Percentiles rank a stretch among this genome's conserved stretches.
phyloP scores from a whole-genome alignment of 257 asterid species.

The Verbena officinalis region DNA sequence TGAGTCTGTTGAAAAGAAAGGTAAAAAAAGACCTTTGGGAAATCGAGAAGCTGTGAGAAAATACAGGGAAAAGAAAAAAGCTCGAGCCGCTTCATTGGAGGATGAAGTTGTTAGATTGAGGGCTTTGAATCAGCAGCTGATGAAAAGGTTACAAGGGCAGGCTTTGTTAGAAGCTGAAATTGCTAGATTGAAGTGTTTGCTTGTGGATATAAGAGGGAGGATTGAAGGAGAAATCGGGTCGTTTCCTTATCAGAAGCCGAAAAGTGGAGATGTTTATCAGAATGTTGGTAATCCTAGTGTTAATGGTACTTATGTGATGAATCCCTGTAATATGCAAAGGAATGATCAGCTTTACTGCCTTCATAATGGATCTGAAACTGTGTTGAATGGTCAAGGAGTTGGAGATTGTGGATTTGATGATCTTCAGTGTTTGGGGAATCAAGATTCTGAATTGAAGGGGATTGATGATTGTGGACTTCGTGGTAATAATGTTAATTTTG shows the following conservation, averaged over 20 bases:
- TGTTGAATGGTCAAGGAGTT: conserved; percentile 48
- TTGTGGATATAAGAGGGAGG: conserved; percentile 94
- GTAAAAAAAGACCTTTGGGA: conserved; percentile 77
- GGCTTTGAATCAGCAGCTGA: conserved; percentile 80
- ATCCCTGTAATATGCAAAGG: conserved; percentile 78
- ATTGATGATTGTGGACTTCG: conserved; percentile 52
- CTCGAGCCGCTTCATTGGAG: conserved; percentile 83
- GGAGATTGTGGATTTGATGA: conserved; percentile 66
- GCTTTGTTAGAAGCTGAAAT: conserved; percentile 89
- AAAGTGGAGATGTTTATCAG: conserved; percentile 49
- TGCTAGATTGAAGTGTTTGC: conserved; percentile 91
- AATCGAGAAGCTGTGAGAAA: conserved; percentile 98
- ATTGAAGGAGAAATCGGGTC: conserved; percentile 97
- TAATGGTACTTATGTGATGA: conserved; percentile 68
- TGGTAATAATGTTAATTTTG: conserved; percentile 33
- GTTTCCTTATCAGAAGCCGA: conserved; percentile 92
- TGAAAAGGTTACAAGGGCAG: conserved; percentile 91
- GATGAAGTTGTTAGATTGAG: conserved; percentile 81
- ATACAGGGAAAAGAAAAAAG: conserved; percentile 95
- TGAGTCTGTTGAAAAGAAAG: conserved; percentile 70
- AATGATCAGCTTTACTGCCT: conserved; percentile 82
- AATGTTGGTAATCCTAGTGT: conserved; percentile 46
- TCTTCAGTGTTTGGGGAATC: conserved; percentile 64
- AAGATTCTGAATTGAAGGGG: conserved; percentile 42
- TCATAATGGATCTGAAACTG: conserved; percentile 68